Evolutionary conservation across 176 grass and related monocot genomes (phyloP).

Genomic region (Zea luxurians): DNA sequence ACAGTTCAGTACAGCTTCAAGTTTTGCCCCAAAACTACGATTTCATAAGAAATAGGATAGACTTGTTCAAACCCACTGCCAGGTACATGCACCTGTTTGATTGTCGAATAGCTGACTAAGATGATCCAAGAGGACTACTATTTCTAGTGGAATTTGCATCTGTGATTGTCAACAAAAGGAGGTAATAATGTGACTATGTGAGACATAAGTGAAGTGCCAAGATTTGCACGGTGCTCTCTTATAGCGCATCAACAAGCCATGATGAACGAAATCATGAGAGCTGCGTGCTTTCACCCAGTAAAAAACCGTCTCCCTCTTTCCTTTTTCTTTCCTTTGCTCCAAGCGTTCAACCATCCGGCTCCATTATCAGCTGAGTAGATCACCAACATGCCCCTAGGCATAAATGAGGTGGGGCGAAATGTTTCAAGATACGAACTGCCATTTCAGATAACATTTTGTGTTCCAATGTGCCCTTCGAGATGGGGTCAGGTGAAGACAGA

Average conservation of each 20-base stretch:
- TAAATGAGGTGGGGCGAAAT: not conserved
- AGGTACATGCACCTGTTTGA: too few species aligned
- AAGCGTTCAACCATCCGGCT: not conserved
- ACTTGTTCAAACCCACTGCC: too few species aligned
- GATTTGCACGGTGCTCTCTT: not conserved
- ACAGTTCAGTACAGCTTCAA: not conserved
- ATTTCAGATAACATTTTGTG: not conserved
- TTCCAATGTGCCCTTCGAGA: not conserved
- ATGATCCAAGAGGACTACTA: too few species aligned
- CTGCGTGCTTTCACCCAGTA: not conserved
- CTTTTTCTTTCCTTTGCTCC: not conserved
- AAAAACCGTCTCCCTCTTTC: not conserved
- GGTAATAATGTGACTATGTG: too few species aligned
- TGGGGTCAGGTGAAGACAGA: not conserved
- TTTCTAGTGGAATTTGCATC: too few species aligned
- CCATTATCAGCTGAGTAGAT: not conserved
- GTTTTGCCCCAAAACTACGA: not conserved
- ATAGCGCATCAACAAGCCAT: conserved; percentile 16
- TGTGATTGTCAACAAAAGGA: too few species aligned
- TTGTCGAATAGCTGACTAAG: too few species aligned
- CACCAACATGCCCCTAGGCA: not conserved
- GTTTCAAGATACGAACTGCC: not conserved
- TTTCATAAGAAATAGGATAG: not conserved
- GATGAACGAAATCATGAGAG: conserved; percentile 10
- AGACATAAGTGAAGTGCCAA: too few species aligned